Evolutionary conservation across 2,329 filamentous ascomycete genomes (phyloP).

Genomic region (Malbranchea zuffiana): DNA sequence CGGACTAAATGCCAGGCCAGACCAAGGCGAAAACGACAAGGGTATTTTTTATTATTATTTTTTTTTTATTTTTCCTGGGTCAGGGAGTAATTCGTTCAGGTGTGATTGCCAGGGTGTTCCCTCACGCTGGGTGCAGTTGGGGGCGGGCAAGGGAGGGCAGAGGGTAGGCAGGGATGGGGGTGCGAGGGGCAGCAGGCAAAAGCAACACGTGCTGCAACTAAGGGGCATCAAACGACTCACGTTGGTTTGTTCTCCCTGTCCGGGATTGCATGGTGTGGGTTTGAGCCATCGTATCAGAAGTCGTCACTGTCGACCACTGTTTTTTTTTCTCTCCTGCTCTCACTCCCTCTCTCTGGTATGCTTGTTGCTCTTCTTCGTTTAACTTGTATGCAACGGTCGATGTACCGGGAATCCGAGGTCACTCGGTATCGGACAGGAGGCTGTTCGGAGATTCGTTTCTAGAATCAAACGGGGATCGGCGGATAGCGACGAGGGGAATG

Average conservation of each 20-base stretch:
- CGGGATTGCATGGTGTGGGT: conserved; percentile 38
- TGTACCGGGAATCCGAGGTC: too few species aligned
- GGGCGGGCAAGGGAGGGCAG: conserved; percentile 2
- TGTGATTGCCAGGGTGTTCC: too few species aligned
- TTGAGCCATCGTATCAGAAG: conserved; percentile 28
- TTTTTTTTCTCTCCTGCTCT: not conserved
- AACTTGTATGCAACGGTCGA: too few species aligned
- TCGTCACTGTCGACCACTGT: not conserved
- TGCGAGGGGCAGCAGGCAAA: conserved; percentile 10
- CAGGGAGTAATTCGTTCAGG: not conserved
- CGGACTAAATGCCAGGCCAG: not conserved
- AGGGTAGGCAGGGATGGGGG: conserved; percentile 9
- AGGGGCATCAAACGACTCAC: conserved; percentile 27
- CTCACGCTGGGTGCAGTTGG: not conserved
- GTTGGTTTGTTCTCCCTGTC: conserved; percentile 39
- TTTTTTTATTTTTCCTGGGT: conserved; percentile 1
- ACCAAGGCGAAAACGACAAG: not conserved
- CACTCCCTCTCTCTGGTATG: too few species aligned
- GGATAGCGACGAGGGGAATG: not conserved
- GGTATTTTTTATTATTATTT: conserved; percentile 2
- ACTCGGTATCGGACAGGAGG: too few species aligned
- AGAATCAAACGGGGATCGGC: conserved; percentile 1
- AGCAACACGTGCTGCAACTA: conserved; percentile 19
- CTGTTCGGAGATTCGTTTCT: too few species aligned
- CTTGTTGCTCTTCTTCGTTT: too few species aligned